Conservation (phyloP, 768 basidiomycete species). For the Boletus subcaerulescens region DNA sequence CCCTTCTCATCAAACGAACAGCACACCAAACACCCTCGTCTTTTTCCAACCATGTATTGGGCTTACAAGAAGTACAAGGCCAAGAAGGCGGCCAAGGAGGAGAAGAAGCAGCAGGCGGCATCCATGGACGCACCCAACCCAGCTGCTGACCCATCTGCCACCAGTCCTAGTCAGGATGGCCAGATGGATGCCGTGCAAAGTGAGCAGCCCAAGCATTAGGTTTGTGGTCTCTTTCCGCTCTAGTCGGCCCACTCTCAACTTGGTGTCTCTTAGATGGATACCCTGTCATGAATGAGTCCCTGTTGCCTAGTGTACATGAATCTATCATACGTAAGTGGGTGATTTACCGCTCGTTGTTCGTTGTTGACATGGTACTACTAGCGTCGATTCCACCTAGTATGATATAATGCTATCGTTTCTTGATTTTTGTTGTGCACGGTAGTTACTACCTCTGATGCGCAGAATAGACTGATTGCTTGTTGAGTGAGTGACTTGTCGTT, state of each 20-base stretch:
- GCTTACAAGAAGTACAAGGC: constrained; percentile 28
- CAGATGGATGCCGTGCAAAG: not conserved
- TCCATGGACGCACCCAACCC: not conserved
- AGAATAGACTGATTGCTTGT: not conserved
- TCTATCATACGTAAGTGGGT: constrained; percentile 8
- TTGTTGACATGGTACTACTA: constrained; percentile 9
- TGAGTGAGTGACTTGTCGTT: constrained; percentile 11
- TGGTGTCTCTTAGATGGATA: not conserved
- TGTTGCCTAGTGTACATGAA: not conserved
- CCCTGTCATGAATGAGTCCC: too few relatives aligned
- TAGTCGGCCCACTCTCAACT: not conserved
- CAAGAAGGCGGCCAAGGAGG: constrained; percentile 19
- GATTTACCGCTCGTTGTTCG: not conserved
- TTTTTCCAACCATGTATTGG: constrained; percentile 7
- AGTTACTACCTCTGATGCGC: not conserved
- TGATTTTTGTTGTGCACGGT: not conserved
- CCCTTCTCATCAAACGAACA: not conserved
- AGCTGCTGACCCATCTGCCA: not conserved
- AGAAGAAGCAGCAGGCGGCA: constrained; percentile 2
- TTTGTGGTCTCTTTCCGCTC: constrained; percentile 1
- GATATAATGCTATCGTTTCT: not conserved
- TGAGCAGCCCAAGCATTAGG: constrained; percentile 7
- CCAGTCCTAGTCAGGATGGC: not conserved
- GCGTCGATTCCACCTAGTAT: not conserved
- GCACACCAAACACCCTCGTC: not conserved